phyloP scores from a whole-genome alignment of 805 yeast species.

The Candida multigemmis region DNA sequence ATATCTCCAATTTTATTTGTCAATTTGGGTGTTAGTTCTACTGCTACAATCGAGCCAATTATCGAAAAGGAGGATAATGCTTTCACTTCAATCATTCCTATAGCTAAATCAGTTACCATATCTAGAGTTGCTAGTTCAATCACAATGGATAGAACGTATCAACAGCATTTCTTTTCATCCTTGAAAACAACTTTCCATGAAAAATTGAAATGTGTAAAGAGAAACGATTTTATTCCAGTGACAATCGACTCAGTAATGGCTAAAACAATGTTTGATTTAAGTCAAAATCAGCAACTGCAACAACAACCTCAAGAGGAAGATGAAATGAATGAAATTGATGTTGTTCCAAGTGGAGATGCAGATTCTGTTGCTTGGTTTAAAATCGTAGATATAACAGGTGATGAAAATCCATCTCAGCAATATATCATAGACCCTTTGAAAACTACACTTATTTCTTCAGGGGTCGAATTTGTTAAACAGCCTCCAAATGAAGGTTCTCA shows the following conservation, averaged over 20 bases:
- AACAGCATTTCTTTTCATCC: constrained; percentile 51
- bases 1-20: constrained; percentile 55
- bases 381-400: constrained; percentile 43
- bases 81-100: constrained; percentile 24
- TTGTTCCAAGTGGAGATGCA: constrained; percentile 51
- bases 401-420: constrained; percentile 19
- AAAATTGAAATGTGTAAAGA: constrained; percentile 45
- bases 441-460: constrained; percentile 66
- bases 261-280: constrained; percentile 37
- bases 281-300: constrained; percentile 1
- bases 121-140: constrained; percentile 62
- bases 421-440: constrained; percentile 57
- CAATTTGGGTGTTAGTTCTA: constrained; percentile 34
- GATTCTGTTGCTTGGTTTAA: constrained; percentile 83
- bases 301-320: too few relatives aligned
- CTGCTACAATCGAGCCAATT: constrained; percentile 12
- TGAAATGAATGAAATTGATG: constrained; percentile 13
- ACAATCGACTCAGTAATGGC: constrained; percentile 65
- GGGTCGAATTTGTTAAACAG: constrained; percentile 34
- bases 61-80: constrained; percentile 4
- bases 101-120: constrained; percentile 57
- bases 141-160: constrained; percentile 56
- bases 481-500: constrained; percentile 25
- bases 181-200: constrained; percentile 55
- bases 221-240: constrained; percentile 70